These are phyloP conservation scores for Cystobasidiaceae sp. DNA, from an alignment of 1,284 basidiomycete genomes.

Conservation along the genomic window DNA sequence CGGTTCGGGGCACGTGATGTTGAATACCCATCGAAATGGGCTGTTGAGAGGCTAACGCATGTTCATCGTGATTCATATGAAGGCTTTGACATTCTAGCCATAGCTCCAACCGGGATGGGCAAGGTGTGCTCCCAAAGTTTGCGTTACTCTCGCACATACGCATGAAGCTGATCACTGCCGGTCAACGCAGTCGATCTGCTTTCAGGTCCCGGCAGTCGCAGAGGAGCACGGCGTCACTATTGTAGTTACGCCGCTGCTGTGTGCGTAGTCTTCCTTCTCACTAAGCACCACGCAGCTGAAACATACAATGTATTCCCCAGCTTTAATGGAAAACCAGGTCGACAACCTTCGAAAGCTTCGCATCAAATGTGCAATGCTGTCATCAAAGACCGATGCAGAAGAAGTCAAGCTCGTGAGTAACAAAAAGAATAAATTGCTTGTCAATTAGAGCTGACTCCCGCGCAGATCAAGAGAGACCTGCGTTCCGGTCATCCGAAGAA, in stretches of 20 bases:
- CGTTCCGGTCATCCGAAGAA: slow-evolving; percentile 57
- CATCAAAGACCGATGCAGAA: slow-evolving; percentile 58
- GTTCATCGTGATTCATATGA: no score
- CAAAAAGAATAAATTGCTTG: no score
- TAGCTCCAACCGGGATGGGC: slow-evolving; percentile 82
- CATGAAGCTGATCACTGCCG: no score
- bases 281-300: background rate
- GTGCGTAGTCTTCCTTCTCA: no score
- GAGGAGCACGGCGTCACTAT: slow-evolving; percentile 67
- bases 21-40: no score
- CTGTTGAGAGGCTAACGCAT: no score
- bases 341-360: slow-evolving; percentile 56
- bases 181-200: slow-evolving; percentile 64
- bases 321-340: slow-evolving; percentile 82
- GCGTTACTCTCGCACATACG: no score
- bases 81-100: slow-evolving; percentile 36
- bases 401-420: slow-evolving; percentile 56
- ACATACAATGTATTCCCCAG: slow-evolving; percentile 47
- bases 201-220: slow-evolving; percentile 74
- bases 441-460: no score
- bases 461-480: slow-evolving; percentile 57
- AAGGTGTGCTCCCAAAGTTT: no score
- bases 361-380: slow-evolving; percentile 60
- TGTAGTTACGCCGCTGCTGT: slow-evolving; percentile 70
- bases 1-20: slow-evolving; percentile 58